phyloP scores from a whole-genome alignment of 2,329 filamentous ascomycete genomes.

The Pseudogymnoascus verrucosus region DNA sequence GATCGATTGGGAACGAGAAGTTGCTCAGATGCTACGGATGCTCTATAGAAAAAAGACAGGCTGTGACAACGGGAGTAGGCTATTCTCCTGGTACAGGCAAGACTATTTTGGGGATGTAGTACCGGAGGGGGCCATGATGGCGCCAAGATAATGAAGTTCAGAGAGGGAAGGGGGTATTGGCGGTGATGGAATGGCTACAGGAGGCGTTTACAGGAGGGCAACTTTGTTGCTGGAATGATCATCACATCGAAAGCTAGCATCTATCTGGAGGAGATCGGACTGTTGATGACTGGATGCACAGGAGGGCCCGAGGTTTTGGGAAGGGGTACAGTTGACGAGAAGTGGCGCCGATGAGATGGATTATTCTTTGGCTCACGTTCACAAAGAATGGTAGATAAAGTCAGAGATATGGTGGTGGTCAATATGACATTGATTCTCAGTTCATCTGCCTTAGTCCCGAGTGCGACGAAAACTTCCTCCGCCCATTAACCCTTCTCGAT shows the following conservation, averaged over 20 bases:
- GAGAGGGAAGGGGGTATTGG: not conserved
- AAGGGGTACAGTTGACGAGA: not conserved
- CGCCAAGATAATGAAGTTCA: not conserved
- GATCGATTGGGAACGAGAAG: not conserved
- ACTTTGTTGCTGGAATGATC: not conserved
- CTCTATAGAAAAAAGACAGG: not conserved
- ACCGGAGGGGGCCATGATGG: not conserved
- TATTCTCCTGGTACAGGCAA: not conserved
- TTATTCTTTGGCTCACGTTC: not conserved
- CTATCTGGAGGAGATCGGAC: not conserved
- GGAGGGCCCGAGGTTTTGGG: not conserved
- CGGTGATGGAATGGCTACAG: too few species aligned
- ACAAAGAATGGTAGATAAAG: not conserved
- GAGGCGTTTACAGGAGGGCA: not conserved
- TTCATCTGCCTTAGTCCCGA: not conserved
- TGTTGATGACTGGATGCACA: not conserved
- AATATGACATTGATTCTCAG: not conserved
- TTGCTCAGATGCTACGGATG: not conserved
- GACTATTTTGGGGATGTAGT: not conserved
- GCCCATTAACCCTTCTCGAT: not conserved
- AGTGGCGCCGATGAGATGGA: not conserved
- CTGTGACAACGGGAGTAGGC: not conserved
- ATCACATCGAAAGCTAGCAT: not conserved
- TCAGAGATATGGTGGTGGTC: not conserved
- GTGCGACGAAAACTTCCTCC: not conserved